Base-by-base conservation (phyloP, 2,329 filamentous ascomycete genomes). In the Arthroderma sp. region DNA sequence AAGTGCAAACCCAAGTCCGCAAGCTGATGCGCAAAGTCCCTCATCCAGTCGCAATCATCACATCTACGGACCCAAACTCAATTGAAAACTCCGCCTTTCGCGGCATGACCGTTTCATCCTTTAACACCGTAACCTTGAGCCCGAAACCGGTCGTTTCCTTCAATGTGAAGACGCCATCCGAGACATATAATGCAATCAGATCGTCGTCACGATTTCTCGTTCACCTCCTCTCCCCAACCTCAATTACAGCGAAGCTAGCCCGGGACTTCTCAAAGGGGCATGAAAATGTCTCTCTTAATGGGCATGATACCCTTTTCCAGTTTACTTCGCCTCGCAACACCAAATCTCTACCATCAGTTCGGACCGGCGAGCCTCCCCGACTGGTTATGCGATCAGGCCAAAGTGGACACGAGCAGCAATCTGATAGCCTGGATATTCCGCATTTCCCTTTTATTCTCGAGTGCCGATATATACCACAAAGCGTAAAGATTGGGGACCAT, bases 81-180 rank as follows among this genome's bases (percentile, higher is more conserved):
- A 49, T 49, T n/a, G 36, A 51, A 39, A 47, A 56, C 27, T 47
- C 52, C 36, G 54, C 55, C 8, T 66, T 65, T 49, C 63, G 67
- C 32, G 74, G 70, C 36, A 74, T 77, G 52, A 78, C 75, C 6
- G 71, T 80, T 30, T 80, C 77, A 3, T 80, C 76, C 1, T 72
- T 81, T 58, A 77, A 63, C 48, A 75, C 75, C 3, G 73, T 80
- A 9, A 71, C 74, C 0, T 61, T 80, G 3, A 55, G 65, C 29
- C 77, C 77, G 1, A 50, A 56, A 1, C 74, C 77, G 0, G 65
- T 75, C n/a, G 64, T 80, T 28, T 76, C 74, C 1, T 80, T 81
- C 66, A 81, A 80, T 49, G 66, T 80, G 45, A 71, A 70, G 42
- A 52, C 67, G 1, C 73, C 74, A 1, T 79, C 75, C 1, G 64